phyloP scores from a whole-genome alignment of 2,329 filamentous ascomycete species.

The Lithohypha guttulata region DNA sequence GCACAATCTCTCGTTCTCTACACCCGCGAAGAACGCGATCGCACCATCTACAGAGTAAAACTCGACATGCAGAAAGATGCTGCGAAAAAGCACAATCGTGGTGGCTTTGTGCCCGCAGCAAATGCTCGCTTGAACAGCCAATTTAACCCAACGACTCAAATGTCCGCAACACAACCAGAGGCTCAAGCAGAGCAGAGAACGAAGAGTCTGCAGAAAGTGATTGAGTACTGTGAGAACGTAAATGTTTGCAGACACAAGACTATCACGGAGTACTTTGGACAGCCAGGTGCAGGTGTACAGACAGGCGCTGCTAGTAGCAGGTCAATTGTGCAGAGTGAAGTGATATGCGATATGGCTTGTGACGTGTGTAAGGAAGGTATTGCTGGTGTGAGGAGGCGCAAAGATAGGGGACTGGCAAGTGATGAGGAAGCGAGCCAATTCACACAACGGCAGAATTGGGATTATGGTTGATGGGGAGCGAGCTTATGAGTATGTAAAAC shows the following conservation, averaged over 20 bases:
- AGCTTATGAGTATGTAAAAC: neutral
- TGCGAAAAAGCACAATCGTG: conserved; percentile 30
- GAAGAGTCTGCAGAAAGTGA: conserved; percentile 56
- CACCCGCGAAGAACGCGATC: conserved; percentile 72
- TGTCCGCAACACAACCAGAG: conserved; percentile 26
- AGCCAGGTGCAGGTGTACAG: conserved; percentile 26
- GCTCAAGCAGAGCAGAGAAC: conserved; percentile 41
- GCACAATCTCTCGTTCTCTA: conserved; percentile 85
- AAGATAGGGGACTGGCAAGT: conserved; percentile 28
- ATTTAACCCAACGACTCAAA: neutral
- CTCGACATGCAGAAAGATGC: conserved; percentile 33
- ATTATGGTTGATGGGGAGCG: conserved; percentile 14
- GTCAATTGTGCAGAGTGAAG: conserved; percentile 8
- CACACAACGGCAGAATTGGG: conserved; percentile 23
- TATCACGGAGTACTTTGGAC: conserved; percentile 66
- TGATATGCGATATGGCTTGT: conserved; percentile 62
- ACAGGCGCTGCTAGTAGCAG: conserved; percentile 15
- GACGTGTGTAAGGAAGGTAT: conserved; percentile 64
- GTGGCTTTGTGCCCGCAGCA: conserved; percentile 9
- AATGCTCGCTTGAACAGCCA: conserved; percentile 10
- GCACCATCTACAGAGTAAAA: conserved; percentile 47
- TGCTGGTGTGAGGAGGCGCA: conserved; percentile 46
- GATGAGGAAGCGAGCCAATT: conserved; percentile 23
- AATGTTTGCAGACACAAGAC: conserved; percentile 61
- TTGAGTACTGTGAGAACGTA: conserved; percentile 72